Evolutionary conservation across 768 basidiomycete genomes (phyloP), one percentile per base, ranked within the genome.

Genomic region (Mycena vulgaris): DNA sequence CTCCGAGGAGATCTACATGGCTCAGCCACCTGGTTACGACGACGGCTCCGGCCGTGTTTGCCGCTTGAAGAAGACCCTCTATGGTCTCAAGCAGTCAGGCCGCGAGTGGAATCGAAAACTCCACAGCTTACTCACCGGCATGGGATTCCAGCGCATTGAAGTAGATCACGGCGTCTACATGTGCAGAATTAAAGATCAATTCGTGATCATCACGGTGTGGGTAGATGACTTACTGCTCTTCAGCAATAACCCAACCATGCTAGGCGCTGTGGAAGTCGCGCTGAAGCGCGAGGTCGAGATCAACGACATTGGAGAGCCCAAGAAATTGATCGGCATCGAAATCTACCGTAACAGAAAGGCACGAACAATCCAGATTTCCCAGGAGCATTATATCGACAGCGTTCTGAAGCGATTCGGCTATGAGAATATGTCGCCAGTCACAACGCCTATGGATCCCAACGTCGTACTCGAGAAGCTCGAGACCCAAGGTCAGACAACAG

Each of bases 31-130:
- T n/a, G n/a, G n/a, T n/a, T n/a, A n/a, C n/a, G n/a, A n/a, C n/a
- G n/a, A n/a, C n/a, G n/a, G n/a, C n/a, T n/a, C n/a, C n/a, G 21
- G 30, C 11, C 23, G 53, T 21, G 33, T 31, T 16, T 53, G 51
- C 19, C 35, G n/a, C 27, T 17, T 28, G 25, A 27, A n/a, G 40
- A 37, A 59, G 21, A 42, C 39, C n/a, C 19, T 40, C 11, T 39
- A 37, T 59, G 57, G 57, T 4, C 57, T 59, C 2, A 59, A 59
- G 27, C 57, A 59, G 19, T 59, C 57, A 42, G 57, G 57, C 13
- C 57, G 57, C 8, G 57, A 59, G 19, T 59, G 57, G 57, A 59
- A 59, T 45, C 57, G 57, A 42, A 59, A 59, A 35, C 21, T 59
- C 2, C 57, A 45, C 25, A 27, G 37, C 5, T 14, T 59, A 59